Base-by-base conservation (phyloP, 345 rosid genomes). In the Trapa incisa region DNA sequence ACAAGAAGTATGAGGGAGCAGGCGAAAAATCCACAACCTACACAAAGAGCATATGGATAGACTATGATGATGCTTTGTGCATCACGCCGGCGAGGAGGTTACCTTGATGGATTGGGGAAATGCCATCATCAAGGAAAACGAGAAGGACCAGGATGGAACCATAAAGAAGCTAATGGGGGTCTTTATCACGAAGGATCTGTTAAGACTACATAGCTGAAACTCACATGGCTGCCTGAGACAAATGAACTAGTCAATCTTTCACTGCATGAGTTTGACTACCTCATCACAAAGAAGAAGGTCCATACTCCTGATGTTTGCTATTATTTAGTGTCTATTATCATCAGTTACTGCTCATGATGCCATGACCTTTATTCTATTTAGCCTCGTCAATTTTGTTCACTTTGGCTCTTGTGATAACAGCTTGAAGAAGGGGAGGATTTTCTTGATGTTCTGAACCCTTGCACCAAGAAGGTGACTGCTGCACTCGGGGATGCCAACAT, bases 31-130 rank as follows among this genome's bases (percentile, higher is more conserved):
- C 91, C 29, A 90, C 97, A 22, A 85, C 92, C 3, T 94, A 68
- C 81, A 82, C 95, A 0, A 91, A 80, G 78, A 87, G 80, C 54
- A 82, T 91, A 60, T 94, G 91, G 99, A 56, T 89, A 39, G 96
- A 94, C 52, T 81, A 82, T 61, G 92, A 75, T 56, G 97, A 91
- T 84, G 97, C 95, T 0, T 68, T 62, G 69, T 77, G 76, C 57
- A 84, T 94, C 72, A 82, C 90, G 86, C 69, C 47, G 69, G 77
- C 66, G 99, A 94, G 80, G 97, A 91, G 76, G 77, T 94, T 50
- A 94, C 99, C 50, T 77, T 91, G 67, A 87, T 92, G 95, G 96
- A 92, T 70, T 92, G 95, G 96, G 98, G 96, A 61, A 89, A 89
- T 73, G 93, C 96, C 29, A 79, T 89, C 6, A 82, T 92, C 45